Percentiles rank a stretch among this genome's conserved stretches.
These are phyloP conservation scores for Hirsutella thompsonii DNA, from an alignment of 2,329 filamentous ascomycete species.

Conservation along the genomic window DNA sequence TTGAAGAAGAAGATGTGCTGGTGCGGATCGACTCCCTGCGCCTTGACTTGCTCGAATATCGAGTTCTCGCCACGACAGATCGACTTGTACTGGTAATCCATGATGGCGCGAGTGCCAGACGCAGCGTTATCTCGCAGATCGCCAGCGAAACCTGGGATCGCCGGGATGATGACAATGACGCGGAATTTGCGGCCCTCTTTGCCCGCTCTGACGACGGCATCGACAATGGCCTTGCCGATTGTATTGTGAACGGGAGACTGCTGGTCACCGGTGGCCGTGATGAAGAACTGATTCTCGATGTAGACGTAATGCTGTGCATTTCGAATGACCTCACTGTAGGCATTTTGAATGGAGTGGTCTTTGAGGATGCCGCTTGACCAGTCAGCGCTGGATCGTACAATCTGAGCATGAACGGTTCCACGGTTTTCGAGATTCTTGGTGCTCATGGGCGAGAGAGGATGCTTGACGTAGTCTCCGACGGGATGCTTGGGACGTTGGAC, in stretches of 20 bases:
- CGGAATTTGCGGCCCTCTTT: conserved; percentile 81
- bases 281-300: conserved; percentile 99
- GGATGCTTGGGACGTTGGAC: conserved; percentile 85
- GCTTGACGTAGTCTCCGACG: conserved; percentile 74
- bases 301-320: conserved; percentile 89
- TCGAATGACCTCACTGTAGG: conserved; percentile 72
- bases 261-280: conserved; percentile 81
- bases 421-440: conserved; percentile 50
- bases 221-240: conserved; percentile 79
- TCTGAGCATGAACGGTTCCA: conserved; percentile 68
- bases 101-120: conserved; percentile 79
- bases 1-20: conserved; percentile 92
- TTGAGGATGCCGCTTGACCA: conserved; percentile 86
- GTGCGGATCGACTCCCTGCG: conserved; percentile 61
- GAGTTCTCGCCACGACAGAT: conserved; percentile 86
- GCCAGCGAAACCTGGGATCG: conserved; percentile 87
- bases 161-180: conserved; percentile 81
- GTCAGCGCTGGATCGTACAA: conserved; percentile 82
- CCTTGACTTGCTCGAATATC: conserved; percentile 66
- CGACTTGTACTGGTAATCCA: conserved; percentile 98
- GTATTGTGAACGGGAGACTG: conserved; percentile 79
- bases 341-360: conserved; percentile 79
- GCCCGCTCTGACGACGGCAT: conserved; percentile 69
- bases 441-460: conserved; percentile 59
- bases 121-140: conserved; percentile 77